Evolutionary conservation across 495 filamentous ascomycete genomes (phyloP).

Genomic region (Melanomma pulvis-pyrius): DNA sequence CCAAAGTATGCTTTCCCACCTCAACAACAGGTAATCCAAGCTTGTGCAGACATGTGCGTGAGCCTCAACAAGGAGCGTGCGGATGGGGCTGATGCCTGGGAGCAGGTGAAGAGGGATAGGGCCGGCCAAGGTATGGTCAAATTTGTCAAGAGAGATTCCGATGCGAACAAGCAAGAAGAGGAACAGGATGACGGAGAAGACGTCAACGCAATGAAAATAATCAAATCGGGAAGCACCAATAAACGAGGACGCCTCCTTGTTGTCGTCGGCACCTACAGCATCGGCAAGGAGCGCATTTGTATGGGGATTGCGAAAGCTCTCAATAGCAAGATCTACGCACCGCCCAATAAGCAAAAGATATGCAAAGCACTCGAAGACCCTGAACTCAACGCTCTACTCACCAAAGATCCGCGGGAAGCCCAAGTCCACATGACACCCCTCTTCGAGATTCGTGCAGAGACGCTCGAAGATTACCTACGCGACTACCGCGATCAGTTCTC

Average conservation of each 20-base stretch:
- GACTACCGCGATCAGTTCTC: constrained; percentile 75
- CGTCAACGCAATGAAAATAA: constrained; percentile 39
- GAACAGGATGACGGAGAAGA: constrained; percentile 40
- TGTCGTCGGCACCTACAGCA: constrained; percentile 94
- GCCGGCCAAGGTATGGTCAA: constrained; percentile 63
- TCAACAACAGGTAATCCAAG: constrained; percentile 79
- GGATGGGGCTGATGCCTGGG: constrained; percentile 57
- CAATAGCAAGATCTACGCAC: constrained; percentile 86
- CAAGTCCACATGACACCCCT: constrained; percentile 98
- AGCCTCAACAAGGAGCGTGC: constrained; percentile 60
- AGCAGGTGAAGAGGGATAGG: constrained; percentile 53
- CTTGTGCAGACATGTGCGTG: constrained; percentile 89
- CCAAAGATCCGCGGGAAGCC: constrained; percentile 75
- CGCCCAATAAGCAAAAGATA: constrained; percentile 78
- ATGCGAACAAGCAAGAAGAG: constrained; percentile 39
- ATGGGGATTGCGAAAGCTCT: constrained; percentile 87
- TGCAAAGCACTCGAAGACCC: constrained; percentile 82
- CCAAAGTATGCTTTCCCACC: constrained; percentile 94
- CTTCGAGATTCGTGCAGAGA: constrained; percentile 86
- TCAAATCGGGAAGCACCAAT: constrained; percentile 34
- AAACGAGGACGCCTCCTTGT: constrained; percentile 74
- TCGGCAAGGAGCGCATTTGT: constrained; percentile 97
- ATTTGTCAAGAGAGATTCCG: constrained; percentile 56
- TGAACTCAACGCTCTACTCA: constrained; percentile 75
- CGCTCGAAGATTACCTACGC: constrained; percentile 84